phyloP scores from a whole-genome alignment of 2,329 filamentous ascomycete genomes.

The Coniella vitis region DNA sequence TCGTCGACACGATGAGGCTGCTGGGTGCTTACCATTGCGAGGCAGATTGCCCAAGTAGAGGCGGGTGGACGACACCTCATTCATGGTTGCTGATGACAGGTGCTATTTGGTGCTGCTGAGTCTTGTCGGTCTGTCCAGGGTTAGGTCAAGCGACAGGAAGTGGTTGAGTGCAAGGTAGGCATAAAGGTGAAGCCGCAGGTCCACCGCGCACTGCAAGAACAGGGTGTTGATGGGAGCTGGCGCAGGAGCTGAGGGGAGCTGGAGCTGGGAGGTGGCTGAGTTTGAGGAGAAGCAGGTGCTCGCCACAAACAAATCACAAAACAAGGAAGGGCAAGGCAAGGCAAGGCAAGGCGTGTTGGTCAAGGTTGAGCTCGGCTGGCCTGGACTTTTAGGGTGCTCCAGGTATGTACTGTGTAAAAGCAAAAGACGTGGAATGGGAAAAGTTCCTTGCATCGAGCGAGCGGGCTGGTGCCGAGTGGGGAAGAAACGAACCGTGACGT shows the following conservation, averaged over 20 bases:
- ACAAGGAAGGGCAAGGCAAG: background rate
- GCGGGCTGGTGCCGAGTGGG: too few species aligned
- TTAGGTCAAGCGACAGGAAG: slow-evolving; percentile 10
- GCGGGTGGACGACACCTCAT: slow-evolving; percentile 87
- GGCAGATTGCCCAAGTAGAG: slow-evolving; percentile 98
- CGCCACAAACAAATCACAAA: background rate
- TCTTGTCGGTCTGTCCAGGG: slow-evolving; percentile 4
- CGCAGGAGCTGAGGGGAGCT: slow-evolving; percentile 1
- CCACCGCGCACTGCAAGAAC: too few species aligned
- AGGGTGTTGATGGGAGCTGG: background rate
- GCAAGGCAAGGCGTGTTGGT: slow-evolving; percentile 7
- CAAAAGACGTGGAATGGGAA: slow-evolving; percentile 4
- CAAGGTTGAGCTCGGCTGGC: slow-evolving; percentile 7
- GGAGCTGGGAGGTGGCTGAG: background rate
- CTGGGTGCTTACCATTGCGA: slow-evolving; percentile 69
- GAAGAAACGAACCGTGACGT: too few species aligned
- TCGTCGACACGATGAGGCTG: slow-evolving; percentile 4
- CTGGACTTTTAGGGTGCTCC: slow-evolving; percentile 6
- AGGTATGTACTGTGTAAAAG: slow-evolving; percentile 1
- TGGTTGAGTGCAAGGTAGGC: background rate
- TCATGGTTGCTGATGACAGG: slow-evolving; percentile 47
- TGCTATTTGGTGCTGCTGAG: too few species aligned
- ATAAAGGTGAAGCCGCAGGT: background rate
- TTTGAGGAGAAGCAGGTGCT: background rate
- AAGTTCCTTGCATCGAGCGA: background rate